A percentile compares a stretch with the other conserved stretches of the same genome.
Conservation (phyloP, 2,329 filamentous ascomycete species). For the Alternaria ethzedia region DNA sequence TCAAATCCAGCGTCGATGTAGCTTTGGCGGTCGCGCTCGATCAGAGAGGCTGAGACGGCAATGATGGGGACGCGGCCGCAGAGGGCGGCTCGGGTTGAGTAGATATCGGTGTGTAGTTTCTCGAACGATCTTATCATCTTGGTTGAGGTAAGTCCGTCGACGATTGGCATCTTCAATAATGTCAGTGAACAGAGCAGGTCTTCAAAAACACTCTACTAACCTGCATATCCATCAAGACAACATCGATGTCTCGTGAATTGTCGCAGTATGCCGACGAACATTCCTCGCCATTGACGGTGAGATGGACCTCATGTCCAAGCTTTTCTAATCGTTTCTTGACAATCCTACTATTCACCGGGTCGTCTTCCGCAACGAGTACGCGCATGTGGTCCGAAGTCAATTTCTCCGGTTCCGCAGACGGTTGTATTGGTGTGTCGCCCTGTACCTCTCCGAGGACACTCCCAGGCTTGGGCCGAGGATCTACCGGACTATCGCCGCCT, state of each 20-base stretch:
- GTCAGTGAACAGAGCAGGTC: slow-evolving; percentile 4
- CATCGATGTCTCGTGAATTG: slow-evolving; percentile 69
- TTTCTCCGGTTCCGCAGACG: slow-evolving; percentile 13
- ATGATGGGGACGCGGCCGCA: slow-evolving; percentile 80
- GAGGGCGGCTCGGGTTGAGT: slow-evolving; percentile 64
- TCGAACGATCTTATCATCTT: slow-evolving; percentile 83
- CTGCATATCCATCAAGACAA: slow-evolving; percentile 92
- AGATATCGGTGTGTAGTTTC: slow-evolving; percentile 57
- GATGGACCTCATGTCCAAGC: slow-evolving; percentile 71
- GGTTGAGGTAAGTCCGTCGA: slow-evolving; percentile 81
- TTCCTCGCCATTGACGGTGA: slow-evolving; percentile 84
- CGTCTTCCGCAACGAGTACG: slow-evolving; percentile 84
- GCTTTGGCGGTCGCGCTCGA: slow-evolving; percentile 70
- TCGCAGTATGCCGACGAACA: slow-evolving; percentile 76
- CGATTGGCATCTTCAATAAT: slow-evolving; percentile 79
- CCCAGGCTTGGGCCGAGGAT: slow-evolving; percentile 19
- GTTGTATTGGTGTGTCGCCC: slow-evolving; percentile 21
- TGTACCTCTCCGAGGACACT: slow-evolving; percentile 39
- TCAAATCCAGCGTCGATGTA: slow-evolving; percentile 85
- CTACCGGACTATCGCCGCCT: slow-evolving; percentile 12
- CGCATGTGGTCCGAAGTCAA: slow-evolving; percentile 58
- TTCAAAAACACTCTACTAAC: slow-evolving; percentile 56
- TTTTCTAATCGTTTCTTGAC: slow-evolving; percentile 81
- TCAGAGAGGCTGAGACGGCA: slow-evolving; percentile 81
- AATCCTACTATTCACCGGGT: slow-evolving; percentile 85